A percentile compares a stretch with the other conserved stretches of the same genome.
phyloP scores from a whole-genome alignment of 176 grass and related monocot genomes.

The Hsuehochloa calcarea region DNA sequence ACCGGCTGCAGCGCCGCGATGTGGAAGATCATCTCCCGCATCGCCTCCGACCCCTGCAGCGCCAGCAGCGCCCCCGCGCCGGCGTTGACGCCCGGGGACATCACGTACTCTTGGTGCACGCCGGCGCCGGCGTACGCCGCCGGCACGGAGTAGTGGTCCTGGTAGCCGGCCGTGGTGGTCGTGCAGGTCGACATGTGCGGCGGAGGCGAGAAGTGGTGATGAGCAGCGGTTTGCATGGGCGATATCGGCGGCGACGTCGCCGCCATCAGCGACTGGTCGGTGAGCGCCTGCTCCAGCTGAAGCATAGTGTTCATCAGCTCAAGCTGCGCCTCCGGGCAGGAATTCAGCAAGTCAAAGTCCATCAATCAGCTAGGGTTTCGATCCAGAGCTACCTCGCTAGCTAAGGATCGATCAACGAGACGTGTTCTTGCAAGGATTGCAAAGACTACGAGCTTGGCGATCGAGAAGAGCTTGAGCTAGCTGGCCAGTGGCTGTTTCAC shows the following conservation, averaged over 20 bases:
- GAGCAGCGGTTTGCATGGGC: slow-evolving; percentile 12
- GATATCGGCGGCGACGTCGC: slow-evolving; percentile 40
- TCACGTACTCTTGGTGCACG: slow-evolving; percentile 18
- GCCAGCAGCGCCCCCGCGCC: not conserved
- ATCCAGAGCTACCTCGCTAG: not conserved
- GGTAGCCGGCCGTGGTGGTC: not conserved
- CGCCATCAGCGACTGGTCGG: slow-evolving; percentile 27
- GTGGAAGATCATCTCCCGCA: slow-evolving; percentile 88
- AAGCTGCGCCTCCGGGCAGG: slow-evolving; percentile 62
- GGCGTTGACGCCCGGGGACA: slow-evolving; percentile 3
- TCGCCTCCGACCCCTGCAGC: slow-evolving; percentile 34
- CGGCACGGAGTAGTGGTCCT: not conserved
- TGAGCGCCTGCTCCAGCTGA: slow-evolving; percentile 59
- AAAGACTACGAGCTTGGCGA: not conserved
- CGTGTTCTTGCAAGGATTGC: not conserved
- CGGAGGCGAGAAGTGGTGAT: slow-evolving; percentile 33
- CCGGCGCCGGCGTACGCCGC: not conserved
- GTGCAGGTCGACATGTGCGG: slow-evolving; percentile 27
- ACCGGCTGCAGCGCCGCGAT: slow-evolving; percentile 91
- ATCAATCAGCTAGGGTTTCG: slow-evolving; percentile 9
- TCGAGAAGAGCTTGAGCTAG: slow-evolving; percentile 7
- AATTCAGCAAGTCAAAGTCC: slow-evolving; percentile 68
- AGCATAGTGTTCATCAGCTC: slow-evolving; percentile 90
- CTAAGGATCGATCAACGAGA: not conserved
- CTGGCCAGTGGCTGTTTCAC: slow-evolving; percentile 29